A percentile compares a stretch with the other conserved stretches of the same genome.
phyloP scores from a whole-genome alignment of 2,329 filamentous ascomycete species.

The Myriosclerotinia duriaeana region DNA sequence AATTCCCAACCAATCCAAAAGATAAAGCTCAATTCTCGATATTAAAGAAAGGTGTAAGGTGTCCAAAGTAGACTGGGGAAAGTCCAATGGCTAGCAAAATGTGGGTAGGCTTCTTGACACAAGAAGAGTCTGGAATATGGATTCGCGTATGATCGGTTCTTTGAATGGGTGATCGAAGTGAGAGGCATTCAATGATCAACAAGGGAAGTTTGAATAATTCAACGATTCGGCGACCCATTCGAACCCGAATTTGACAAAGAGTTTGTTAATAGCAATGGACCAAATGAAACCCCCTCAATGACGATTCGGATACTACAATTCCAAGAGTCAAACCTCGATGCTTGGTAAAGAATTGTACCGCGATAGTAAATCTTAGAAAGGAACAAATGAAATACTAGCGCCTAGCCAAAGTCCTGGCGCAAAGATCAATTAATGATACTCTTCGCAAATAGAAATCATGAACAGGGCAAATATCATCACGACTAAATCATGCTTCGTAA shows the following conservation, averaged over 20 bases:
- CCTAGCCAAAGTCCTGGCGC: constrained; percentile 35
- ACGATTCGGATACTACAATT: constrained; percentile 38
- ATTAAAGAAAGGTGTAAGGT: constrained; percentile 54
- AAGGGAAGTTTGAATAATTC: constrained; percentile 35
- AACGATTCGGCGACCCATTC: constrained; percentile 33
- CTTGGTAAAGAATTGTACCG: constrained; percentile 27
- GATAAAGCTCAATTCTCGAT: constrained; percentile 44
- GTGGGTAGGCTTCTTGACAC: constrained; percentile 28
- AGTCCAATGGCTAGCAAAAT: constrained; percentile 32
- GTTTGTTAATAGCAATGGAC: constrained; percentile 39
- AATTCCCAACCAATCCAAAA: constrained; percentile 47
- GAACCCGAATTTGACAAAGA: constrained; percentile 39
- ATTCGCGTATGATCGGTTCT: constrained; percentile 12
- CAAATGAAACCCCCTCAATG: constrained; percentile 42
- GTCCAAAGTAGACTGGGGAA: constrained; percentile 40
- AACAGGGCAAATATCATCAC: constrained; percentile 23
- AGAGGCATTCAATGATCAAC: constrained; percentile 25
- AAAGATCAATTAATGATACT: constrained; percentile 42
- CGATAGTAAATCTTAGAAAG: constrained; percentile 32
- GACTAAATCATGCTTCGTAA: background rate
- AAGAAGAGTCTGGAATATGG: constrained; percentile 27
- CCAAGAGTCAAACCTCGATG: constrained; percentile 32
- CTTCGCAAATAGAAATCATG: constrained; percentile 38
- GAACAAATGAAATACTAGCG: constrained; percentile 33
- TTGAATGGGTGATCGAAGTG: constrained; percentile 16